Percentiles rank a stretch among this genome's conserved stretches.
Evolutionary conservation across 345 rosid species (phyloP).

Genomic region (Angophora floribunda): DNA sequence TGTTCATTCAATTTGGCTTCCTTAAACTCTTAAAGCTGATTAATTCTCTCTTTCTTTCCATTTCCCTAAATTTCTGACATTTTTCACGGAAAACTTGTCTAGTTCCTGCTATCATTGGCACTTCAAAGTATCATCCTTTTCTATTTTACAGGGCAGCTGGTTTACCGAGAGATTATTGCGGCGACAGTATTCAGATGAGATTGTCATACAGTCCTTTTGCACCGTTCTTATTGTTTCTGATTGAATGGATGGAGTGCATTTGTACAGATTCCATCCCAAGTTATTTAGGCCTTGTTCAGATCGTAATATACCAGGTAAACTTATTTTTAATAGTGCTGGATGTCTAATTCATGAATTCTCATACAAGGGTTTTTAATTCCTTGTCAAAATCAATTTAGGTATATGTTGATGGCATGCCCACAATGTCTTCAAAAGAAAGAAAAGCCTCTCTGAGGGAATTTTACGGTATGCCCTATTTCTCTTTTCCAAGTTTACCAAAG

Average conservation of each 20-base stretch:
- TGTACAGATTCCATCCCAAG: conserved; percentile 50
- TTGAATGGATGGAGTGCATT: conserved; percentile 65
- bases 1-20: background rate
- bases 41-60: background rate
- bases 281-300: conserved; percentile 48
- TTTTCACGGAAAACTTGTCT: background rate
- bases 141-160: conserved; percentile 45
- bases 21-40: background rate
- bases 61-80: background rate
- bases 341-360: background rate
- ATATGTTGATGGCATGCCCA: conserved; percentile 56
- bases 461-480: conserved; percentile 23
- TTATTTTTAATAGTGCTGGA: background rate
- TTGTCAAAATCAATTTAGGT: conserved; percentile 15
- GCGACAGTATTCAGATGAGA: conserved; percentile 47
- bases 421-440: conserved; percentile 44
- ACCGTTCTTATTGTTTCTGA: conserved; percentile 39
- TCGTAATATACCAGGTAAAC: conserved; percentile 49
- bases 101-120: background rate
- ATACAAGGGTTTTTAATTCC: background rate
- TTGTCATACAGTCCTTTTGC: conserved; percentile 56
- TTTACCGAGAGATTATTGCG: conserved; percentile 47
- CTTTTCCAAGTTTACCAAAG: background rate
- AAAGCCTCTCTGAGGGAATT: conserved; percentile 56
- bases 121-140: background rate